Percentiles rank a stretch among this genome's conserved stretches.
phyloP scores from a whole-genome alignment of 2,329 filamentous ascomycete species.

The Calonectria naviculata region DNA sequence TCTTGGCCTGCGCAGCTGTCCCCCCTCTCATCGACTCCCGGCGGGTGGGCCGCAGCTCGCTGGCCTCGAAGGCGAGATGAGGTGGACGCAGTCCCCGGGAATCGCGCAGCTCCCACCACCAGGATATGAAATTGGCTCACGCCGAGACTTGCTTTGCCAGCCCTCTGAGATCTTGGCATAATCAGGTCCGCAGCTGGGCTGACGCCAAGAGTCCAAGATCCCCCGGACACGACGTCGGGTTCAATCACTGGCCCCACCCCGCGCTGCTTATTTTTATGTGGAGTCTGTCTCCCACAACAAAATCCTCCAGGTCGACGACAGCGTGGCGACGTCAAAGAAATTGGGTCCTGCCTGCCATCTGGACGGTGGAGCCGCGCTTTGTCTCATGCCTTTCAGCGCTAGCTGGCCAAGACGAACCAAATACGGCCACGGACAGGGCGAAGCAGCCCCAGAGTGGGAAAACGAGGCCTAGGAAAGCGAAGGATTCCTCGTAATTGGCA shows the following conservation, averaged over 20 bases:
- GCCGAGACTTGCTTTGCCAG: not conserved
- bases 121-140: not conserved
- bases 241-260: not conserved
- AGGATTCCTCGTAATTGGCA: not conserved
- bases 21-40: not conserved
- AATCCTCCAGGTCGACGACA: not conserved
- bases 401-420: not conserved
- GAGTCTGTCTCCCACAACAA: not conserved
- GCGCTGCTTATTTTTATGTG: slow-evolving; percentile 4
- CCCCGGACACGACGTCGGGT: slow-evolving; percentile 2
- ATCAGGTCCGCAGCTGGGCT: slow-evolving; percentile 3
- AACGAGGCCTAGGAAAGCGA: not conserved
- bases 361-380: not conserved
- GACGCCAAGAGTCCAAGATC: slow-evolving; percentile 10
- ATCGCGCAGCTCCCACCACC: not conserved
- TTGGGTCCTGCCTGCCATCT: not conserved
- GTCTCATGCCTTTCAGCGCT: not conserved
- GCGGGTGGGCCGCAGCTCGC: not conserved
- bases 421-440: not conserved
- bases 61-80: slow-evolving; percentile 9
- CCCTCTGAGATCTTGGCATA: slow-evolving; percentile 5
- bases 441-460: not conserved
- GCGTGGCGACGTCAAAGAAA: not conserved
- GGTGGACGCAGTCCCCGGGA: not conserved
- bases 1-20: not conserved